These are phyloP conservation scores for Lunularia cruciata DNA, from an alignment of 225 moss, liverwort and hornwort species.

Conservation along the genomic window DNA sequence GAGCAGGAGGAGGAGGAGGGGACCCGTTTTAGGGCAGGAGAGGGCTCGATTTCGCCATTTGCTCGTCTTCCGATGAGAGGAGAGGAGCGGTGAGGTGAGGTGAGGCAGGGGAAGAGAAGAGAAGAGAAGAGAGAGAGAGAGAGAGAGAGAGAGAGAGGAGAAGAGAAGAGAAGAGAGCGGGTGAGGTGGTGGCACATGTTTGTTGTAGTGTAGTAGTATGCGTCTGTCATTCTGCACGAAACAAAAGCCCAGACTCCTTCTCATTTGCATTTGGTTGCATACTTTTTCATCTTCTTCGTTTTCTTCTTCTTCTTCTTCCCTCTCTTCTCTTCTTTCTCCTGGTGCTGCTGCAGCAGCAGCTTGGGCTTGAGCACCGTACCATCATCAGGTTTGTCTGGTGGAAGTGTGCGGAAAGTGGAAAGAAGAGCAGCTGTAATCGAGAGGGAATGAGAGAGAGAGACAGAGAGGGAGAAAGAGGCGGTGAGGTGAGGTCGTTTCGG, in stretches of 20 bases:
- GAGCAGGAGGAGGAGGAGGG: neutral
- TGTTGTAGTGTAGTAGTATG: neutral
- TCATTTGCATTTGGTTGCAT: slow-evolving; percentile 1
- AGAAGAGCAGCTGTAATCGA: slow-evolving; percentile 4
- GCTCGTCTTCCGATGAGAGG: neutral
- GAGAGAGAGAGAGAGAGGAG: neutral
- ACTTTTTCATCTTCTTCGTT: neutral
- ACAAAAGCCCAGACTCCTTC: neutral
- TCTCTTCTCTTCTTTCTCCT: neutral
- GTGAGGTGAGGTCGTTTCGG: neutral
- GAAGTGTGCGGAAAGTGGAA: neutral
- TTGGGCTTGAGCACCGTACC: neutral
- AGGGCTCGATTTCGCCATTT: neutral
- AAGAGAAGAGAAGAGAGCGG: neutral
- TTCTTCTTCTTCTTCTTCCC: neutral
- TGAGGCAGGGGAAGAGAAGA: neutral
- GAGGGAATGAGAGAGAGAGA: neutral
- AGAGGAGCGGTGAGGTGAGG: neutral
- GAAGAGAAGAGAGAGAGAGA: neutral
- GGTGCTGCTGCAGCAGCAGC: neutral
- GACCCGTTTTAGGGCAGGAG: slow-evolving; percentile 43
- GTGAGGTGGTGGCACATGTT: neutral
- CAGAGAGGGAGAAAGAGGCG: slow-evolving; percentile 8
- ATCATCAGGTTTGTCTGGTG: neutral
- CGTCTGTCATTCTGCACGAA: neutral